Percentiles rank a stretch among this genome's conserved stretches.
Conservation (phyloP, 306 rosid genomes). For the Quercus robur region DNA sequence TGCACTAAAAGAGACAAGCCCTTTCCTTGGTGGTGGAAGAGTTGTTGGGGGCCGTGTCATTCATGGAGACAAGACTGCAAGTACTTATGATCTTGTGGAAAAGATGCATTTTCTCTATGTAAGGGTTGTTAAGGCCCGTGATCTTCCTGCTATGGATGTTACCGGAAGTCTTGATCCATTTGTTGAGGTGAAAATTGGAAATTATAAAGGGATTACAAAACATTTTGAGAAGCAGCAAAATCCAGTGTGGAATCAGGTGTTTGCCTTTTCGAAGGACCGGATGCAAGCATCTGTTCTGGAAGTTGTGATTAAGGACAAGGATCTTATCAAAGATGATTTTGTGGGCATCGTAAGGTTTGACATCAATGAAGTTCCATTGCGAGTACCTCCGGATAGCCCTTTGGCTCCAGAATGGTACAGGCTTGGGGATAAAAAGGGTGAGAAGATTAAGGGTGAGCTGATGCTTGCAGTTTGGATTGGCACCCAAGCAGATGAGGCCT, state of each 20-base stretch:
- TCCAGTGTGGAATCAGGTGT: slow-evolving; percentile 85
- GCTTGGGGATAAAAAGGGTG: slow-evolving; percentile 68
- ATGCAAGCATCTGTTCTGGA: slow-evolving; percentile 85
- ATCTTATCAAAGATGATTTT: slow-evolving; percentile 77
- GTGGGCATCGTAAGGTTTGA: slow-evolving; percentile 79
- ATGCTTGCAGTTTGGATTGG: slow-evolving; percentile 98
- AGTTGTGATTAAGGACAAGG: slow-evolving; percentile 80
- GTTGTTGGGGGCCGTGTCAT: slow-evolving; percentile 81
- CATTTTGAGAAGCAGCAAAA: slow-evolving; percentile 75
- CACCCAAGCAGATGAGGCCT: slow-evolving; percentile 89
- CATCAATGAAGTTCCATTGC: slow-evolving; percentile 69
- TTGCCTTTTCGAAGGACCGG: slow-evolving; percentile 81
- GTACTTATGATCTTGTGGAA: slow-evolving; percentile 88
- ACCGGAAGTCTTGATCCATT: slow-evolving; percentile 86
- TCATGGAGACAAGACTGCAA: slow-evolving; percentile 68
- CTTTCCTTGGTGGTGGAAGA: slow-evolving; percentile 87
- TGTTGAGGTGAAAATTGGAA: slow-evolving; percentile 83
- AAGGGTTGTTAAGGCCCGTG: slow-evolving; percentile 79
- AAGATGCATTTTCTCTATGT: slow-evolving; percentile 85
- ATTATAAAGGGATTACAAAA: slow-evolving; percentile 73
- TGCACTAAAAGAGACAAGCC: slow-evolving; percentile 89
- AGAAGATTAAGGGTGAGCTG: slow-evolving; percentile 74
- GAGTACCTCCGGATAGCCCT: slow-evolving; percentile 91
- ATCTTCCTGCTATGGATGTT: slow-evolving; percentile 81
- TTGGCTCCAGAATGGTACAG: slow-evolving; percentile 91